Evolutionary conservation across 2,329 filamentous ascomycete genomes (phyloP), one percentile per base, ranked within the genome.

Genomic region (Sarocladiaceae sp.): DNA sequence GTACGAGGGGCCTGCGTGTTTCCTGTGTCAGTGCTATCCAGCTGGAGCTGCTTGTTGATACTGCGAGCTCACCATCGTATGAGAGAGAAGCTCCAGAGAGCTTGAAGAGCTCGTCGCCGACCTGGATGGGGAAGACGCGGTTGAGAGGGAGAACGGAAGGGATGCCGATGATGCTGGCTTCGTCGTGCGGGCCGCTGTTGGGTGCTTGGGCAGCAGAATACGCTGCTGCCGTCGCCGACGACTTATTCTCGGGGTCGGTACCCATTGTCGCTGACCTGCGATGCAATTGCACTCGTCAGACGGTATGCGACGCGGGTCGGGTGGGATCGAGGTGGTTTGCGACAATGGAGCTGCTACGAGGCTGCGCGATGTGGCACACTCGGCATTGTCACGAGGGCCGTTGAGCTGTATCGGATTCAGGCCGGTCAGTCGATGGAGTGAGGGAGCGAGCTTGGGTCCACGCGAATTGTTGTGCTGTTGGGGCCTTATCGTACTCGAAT

Each of bases 1-100:
- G 64, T 96, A 96, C 41, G 90, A 96, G 47, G 91, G 91, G 57
- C 89, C 91, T 95, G 42, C n/a, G n/a, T n/a, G n/a, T n/a, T n/a
- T n/a, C n/a, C n/a, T n/a, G n/a, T 16, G 31, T 33, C 31, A 33
- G 31, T 6, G 6, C 13, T 33, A 15, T 15, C 31, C 16, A n/a
- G 6, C 31, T 6, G n/a, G 31, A 6, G 16, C 5, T 6, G 16
- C 6, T 15, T 15, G 5, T 7, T n/a, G 6, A 5, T 12, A 33
- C 31, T 15, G 6, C 31, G 29, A 32, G 68, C 78, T 58, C 58
- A 85, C 82, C 80, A 65, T 88, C 83, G 32, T 82, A 87, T 13
- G 82, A 85, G 39, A 87, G 68, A 2, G 83, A 86, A 16, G 83
- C 83, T 21, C 83, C 83, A 2, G 83, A 87, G 43, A 87, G 71